phyloP scores from a whole-genome alignment of 1,284 basidiomycete species.

The Rhodotorula glutinis region DNA sequence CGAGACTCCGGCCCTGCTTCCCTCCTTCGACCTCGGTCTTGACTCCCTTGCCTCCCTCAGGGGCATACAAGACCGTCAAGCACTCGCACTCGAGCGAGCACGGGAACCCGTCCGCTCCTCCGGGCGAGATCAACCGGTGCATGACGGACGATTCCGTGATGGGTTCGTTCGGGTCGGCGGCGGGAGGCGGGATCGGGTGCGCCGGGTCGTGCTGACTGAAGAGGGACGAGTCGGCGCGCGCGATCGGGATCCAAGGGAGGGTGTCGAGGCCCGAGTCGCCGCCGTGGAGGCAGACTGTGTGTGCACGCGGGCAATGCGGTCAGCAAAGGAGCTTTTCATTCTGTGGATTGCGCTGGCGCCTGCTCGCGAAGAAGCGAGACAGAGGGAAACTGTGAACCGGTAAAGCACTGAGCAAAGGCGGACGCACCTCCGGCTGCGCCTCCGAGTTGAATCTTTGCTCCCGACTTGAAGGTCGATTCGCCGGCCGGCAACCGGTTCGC shows the following conservation, averaged over 20 bases:
- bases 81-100: constrained; percentile 30
- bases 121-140: constrained; percentile 26
- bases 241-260: constrained; percentile 26
- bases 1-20: background rate
- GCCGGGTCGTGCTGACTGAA: constrained; percentile 21
- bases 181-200: constrained; percentile 16
- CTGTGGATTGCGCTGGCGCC: no score
- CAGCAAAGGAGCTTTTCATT: background rate
- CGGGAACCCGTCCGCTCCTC: constrained; percentile 36
- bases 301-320: no score
- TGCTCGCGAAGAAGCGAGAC: no score
- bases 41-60: background rate
- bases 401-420: no score
- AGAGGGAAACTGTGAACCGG: no score
- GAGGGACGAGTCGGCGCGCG: constrained; percentile 17
- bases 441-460: constrained; percentile 5
- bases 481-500: constrained; percentile 36
- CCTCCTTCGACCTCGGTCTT: background rate
- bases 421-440: constrained; percentile 12
- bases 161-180: constrained; percentile 20
- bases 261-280: constrained; percentile 34
- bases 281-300: constrained; percentile 37
- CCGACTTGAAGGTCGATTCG: constrained; percentile 1
- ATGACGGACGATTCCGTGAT: constrained; percentile 1
- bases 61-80: constrained; percentile 9